A percentile compares a stretch with the other conserved stretches of the same genome.
phyloP scores from a whole-genome alignment of 495 filamentous ascomycete genomes.

The Entonaema liquescens region DNA sequence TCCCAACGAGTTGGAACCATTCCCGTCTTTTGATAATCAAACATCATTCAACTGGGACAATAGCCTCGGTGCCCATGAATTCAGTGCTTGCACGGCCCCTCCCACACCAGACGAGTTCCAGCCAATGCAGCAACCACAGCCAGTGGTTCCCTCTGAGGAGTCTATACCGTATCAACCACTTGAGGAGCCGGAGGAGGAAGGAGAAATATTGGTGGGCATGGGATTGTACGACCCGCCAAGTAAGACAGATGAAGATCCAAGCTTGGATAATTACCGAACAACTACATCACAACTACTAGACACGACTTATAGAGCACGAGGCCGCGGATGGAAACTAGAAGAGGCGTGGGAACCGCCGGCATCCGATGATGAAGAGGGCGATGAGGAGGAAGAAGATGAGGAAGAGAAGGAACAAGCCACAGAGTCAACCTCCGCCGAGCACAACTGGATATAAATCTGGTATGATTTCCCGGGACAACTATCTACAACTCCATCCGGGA shows the following conservation, averaged over 20 bases:
- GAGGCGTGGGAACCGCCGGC: constrained; percentile 81
- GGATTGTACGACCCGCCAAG: constrained; percentile 80
- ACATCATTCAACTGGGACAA: constrained; percentile 52
- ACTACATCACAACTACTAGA: constrained; percentile 61
- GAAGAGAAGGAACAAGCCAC: constrained; percentile 33
- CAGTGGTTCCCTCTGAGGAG: constrained; percentile 53
- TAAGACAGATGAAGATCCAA: constrained; percentile 50
- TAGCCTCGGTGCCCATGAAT: constrained; percentile 49
- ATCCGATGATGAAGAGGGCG: constrained; percentile 67
- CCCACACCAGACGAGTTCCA: constrained; percentile 69
- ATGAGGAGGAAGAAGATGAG: constrained; percentile 56
- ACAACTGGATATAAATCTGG: constrained; percentile 41
- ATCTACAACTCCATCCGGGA: not conserved
- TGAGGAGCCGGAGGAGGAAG: constrained; percentile 57
- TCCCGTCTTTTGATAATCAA: constrained; percentile 34
- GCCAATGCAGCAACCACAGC: constrained; percentile 57
- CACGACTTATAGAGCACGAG: constrained; percentile 52
- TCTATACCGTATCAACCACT: constrained; percentile 55
- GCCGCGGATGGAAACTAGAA: constrained; percentile 83
- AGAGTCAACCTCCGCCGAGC: constrained; percentile 41
- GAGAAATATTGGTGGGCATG: constrained; percentile 82
- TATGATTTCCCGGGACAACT: constrained; percentile 2
- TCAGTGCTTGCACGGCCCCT: constrained; percentile 57
- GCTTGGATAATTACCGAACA: constrained; percentile 55
- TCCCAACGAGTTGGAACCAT: constrained; percentile 22